Evolutionary conservation across 495 filamentous ascomycete species (phyloP), one percentile per base, ranked within the genome.

Genomic region (Penicillium dipodomyicola): DNA sequence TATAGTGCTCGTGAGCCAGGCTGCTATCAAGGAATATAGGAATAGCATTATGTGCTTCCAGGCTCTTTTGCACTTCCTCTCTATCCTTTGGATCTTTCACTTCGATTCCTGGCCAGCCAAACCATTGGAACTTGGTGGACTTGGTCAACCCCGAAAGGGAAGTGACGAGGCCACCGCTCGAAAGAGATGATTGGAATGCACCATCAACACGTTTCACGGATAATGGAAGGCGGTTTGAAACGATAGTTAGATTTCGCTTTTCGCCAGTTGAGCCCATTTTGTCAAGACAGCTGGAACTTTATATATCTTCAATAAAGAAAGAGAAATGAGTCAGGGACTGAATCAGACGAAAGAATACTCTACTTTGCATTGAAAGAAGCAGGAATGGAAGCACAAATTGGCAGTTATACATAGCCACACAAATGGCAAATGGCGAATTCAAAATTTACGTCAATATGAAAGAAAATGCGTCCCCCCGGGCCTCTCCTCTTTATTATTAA

Each of bases 41-140:
- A 3, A 80, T 65, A 0, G 82, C 81, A 59, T 78, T 70, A 51
- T 84, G 78, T 30, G 80, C 73, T 5, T 68, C 67, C 56, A 84
- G 59, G 15, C 70, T 69, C 19, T 71, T 55, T 15, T 64, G 65
- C 15, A 84, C 79, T 25, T 78, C 58, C 32, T 79, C 73, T 25
- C 77, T 75, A 4, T 84, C 74, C 27, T 52, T 52, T 2, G 30
- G 43, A 8, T 75, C 68, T 42, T 62, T 66, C 22, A 74, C 66
- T 47, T 92, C 86, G 15, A 92, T 71, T 5, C 92, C 92, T 0
- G 92, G 91, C 92, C 92, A 96, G 30, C 92, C 92, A 70, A 95
- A 95, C 92, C 92, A 96, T 59, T 86, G 84, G 72, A 96, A 96
- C 40, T 84, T 86, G 14, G 88, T 92, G 5, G 88, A 83, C 70